Evolutionary conservation across 345 rosid species (phyloP), one percentile per base, ranked within the genome.

Genomic region (Chamaenerion angustifolium): DNA sequence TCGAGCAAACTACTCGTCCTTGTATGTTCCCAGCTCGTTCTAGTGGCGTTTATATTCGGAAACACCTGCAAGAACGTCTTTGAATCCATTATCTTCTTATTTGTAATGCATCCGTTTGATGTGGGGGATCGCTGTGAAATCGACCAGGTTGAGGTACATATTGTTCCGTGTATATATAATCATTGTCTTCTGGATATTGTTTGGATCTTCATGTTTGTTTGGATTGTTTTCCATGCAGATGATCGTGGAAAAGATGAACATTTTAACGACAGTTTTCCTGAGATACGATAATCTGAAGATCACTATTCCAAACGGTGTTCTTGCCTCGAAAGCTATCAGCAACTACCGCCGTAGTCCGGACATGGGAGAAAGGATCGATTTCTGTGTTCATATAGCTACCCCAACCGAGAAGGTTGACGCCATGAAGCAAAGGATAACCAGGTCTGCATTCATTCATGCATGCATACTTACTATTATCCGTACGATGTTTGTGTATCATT

Each of bases 201-300:
- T n/a, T 21, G 37, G 49, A 31, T 52, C 10, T 37, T 18, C 25
- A 21, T 21, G 25, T 21, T 21, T 21, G 25, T 21, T 41, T 16
- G 10, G 45, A 43, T 13, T 17, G 8, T 17, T 16, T n/a, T 31
- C 8, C 8, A 31, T 50, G 44, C 68, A 73, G 74, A 62, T 73
- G 74, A 55, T 69, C 14, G 77, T 73, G 16, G 77, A 73, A 55
- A 71, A 73, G 58, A 73, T 73, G 71, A 69, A 73, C 66, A 68
- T 69, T 17, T 43, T 68, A 48, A 68, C 77, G 11, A 73, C 74
- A 8, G 55, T 73, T 27, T 73, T 73, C 56, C 42, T 73, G 25
- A 68, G 67, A 52, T 59, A 16, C 23, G 74, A 73, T 51, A 65
- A 73, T 48, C 64, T 45, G 61, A 73, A 63, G 68, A 59, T 73